Percentiles rank a stretch among this genome's conserved stretches.
Conservation (phyloP, 2,329 filamentous ascomycete species). For the Fusarium oligoseptatum region DNA sequence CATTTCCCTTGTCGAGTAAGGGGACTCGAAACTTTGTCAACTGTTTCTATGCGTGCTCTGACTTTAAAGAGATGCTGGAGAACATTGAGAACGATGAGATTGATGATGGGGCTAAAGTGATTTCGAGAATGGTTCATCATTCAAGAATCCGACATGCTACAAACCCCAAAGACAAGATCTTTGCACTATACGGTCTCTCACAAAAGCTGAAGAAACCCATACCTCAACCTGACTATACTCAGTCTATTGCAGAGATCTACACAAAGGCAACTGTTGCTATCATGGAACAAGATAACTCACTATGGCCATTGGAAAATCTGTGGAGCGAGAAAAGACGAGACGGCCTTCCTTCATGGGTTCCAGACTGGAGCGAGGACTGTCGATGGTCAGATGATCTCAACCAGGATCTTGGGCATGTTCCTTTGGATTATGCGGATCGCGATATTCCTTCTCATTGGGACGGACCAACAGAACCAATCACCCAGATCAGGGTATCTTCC, state of each 20-base stretch:
- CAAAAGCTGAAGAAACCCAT: constrained; percentile 37
- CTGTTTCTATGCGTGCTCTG: not conserved
- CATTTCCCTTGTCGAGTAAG: not conserved
- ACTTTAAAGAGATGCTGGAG: not conserved
- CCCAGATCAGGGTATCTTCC: not conserved
- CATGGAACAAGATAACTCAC: not conserved
- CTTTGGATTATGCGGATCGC: not conserved
- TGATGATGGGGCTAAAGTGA: not conserved
- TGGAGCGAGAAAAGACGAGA: not conserved
- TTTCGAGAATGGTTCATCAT: constrained; percentile 3
- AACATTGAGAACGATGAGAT: not conserved
- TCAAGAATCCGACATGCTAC: constrained; percentile 1
- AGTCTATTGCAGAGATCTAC: not conserved
- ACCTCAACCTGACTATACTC: not conserved
- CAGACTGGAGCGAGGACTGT: not conserved
- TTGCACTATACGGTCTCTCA: not conserved
- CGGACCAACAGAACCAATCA: not conserved
- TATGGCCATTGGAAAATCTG: not conserved
- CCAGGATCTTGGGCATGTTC: not conserved
- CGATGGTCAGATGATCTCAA: not conserved
- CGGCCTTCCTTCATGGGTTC: not conserved
- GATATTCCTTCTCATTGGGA: not conserved
- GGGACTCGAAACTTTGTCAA: constrained; percentile 4
- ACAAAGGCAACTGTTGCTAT: not conserved
- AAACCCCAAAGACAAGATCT: constrained; percentile 2